These are phyloP conservation scores for Bonia amplexicaulis DNA, from an alignment of 176 grass and related monocot species.

Conservation along the genomic window DNA sequence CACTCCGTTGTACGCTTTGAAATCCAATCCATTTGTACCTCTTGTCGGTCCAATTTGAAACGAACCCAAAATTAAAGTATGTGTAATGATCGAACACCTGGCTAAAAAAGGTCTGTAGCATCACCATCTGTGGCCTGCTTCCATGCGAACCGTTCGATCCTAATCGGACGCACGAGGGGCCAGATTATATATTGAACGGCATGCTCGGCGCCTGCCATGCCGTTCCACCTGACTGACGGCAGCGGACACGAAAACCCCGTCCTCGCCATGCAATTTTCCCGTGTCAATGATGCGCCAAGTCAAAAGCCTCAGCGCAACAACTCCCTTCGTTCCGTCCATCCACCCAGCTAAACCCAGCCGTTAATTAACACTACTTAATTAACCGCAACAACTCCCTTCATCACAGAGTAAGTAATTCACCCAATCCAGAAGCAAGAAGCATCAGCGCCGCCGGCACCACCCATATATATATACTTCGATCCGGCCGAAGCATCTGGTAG, in stretches of 20 bases:
- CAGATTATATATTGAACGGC: not conserved
- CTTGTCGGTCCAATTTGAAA: conserved; percentile 18
- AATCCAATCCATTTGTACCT: not conserved
- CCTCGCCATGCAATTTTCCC: not conserved
- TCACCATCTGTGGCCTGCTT: not conserved
- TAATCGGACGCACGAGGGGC: not conserved
- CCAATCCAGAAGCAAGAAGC: not conserved
- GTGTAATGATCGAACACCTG: not conserved
- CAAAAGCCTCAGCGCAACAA: no score
- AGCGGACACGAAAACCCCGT: not conserved
- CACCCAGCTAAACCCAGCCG: conserved; percentile 1
- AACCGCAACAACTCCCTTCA: not conserved
- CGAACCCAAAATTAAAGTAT: not conserved
- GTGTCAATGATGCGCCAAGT: conserved; percentile 10
- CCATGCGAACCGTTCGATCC: not conserved
- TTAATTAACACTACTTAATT: not conserved
- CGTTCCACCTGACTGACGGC: not conserved
- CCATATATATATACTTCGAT: conserved; percentile 34
- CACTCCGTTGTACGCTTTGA: not conserved
- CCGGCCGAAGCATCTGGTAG: conserved; percentile 26
- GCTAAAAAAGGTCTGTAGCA: not conserved
- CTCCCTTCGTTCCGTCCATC: no score
- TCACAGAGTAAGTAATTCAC: not conserved
- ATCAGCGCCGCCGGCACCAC: not conserved
- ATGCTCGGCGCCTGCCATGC: no score